Base-by-base conservation (phyloP, 1,284 basidiomycete species). In the Moesziomyces sp. region DNA sequence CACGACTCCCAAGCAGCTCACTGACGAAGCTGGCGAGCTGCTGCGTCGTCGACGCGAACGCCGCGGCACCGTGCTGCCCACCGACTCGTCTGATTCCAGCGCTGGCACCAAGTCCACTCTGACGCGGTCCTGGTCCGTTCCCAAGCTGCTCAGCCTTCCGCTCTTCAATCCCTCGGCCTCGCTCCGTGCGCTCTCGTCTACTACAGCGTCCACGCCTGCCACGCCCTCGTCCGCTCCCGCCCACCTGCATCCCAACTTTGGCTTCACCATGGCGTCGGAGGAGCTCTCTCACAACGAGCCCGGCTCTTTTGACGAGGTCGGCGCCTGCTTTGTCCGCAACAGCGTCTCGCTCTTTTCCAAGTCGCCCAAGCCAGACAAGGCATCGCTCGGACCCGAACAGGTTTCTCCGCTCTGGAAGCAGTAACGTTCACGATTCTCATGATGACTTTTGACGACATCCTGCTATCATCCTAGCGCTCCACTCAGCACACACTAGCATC, bases 391-490 rank as follows among this genome's bases (percentile, higher is more conserved):
- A 5, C 38, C 55, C 3, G 45, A 44, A 23, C 51, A 49, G 18
- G 65, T 68, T n/a, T 68, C 65, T 21, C 65, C 65, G 24, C 65
- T 62, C 26, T 68, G 59, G 65, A 68, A 43, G 48, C 55, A 68
- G 40, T 68, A 23, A 58, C 21, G 14, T 10, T 46, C 21, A 18
- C 28, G 18, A 14, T 10, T 8, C 44, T 46, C 40, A 21, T 46
- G 19, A 58, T 46, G 50, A 46, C 55, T 11, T 30, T 30, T 33
- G 10, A 52, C 40, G 43, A 49, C 28, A 42, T 24, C 35, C 21
- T 10, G 30, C 21, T 59, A 38, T 44, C 49, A 46, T 58, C 30
- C 46, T n/a, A 30, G 44, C 47, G 35, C 33, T 33, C 38, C 35
- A 44, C 33, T 46, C 16, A 38, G 18, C 24, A 35, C 10, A 35